Percentiles rank a stretch among this genome's conserved stretches.
These are phyloP conservation scores for Piromyces finnis DNA, from an alignment of 192 early-diverging fungal species.

Conservation along the genomic window DNA sequence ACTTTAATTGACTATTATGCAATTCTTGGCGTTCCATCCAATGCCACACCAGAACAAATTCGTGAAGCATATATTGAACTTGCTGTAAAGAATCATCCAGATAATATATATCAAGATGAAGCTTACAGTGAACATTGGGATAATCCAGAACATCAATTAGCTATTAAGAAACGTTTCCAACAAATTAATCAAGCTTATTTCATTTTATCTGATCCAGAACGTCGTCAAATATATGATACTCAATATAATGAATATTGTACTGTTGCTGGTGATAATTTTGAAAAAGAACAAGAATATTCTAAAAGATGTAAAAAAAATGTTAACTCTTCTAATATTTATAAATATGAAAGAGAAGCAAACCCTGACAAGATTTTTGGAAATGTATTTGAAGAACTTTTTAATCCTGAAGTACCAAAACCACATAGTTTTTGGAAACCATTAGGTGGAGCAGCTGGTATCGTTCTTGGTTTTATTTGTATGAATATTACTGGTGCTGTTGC, in stretches of 20 bases:
- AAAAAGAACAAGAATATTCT: not conserved
- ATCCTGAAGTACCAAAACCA: slow-evolving; percentile 34
- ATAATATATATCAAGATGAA: not conserved
- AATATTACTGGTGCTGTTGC: slow-evolving; percentile 40
- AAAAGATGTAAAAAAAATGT: not conserved
- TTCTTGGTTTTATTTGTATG: slow-evolving; percentile 50
- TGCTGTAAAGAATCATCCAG: not conserved
- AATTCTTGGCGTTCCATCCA: slow-evolving; percentile 33
- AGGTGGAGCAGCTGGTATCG: slow-evolving; percentile 47
- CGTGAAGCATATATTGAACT: slow-evolving; percentile 40
- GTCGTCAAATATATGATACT: not conserved
- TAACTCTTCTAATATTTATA: not conserved
- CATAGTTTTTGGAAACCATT: slow-evolving; percentile 43
- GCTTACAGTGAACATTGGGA: not conserved
- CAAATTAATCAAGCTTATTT: not conserved
- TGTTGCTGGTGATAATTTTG: not conserved
- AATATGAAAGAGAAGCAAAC: slow-evolving; percentile 14
- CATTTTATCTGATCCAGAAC: not conserved
- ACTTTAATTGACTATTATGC: slow-evolving; percentile 45
- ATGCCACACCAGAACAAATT: slow-evolving; percentile 44
- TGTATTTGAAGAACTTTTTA: slow-evolving; percentile 68
- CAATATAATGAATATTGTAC: not conserved
- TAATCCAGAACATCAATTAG: not conserved
- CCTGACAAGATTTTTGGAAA: slow-evolving; percentile 49
- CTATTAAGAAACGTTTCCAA: not conserved